A percentile compares a stretch with the other conserved stretches of the same genome.
These are phyloP conservation scores for Paramecium caudatum DNA, from an alignment of 73 alveolate species.

Conservation along the genomic window DNA sequence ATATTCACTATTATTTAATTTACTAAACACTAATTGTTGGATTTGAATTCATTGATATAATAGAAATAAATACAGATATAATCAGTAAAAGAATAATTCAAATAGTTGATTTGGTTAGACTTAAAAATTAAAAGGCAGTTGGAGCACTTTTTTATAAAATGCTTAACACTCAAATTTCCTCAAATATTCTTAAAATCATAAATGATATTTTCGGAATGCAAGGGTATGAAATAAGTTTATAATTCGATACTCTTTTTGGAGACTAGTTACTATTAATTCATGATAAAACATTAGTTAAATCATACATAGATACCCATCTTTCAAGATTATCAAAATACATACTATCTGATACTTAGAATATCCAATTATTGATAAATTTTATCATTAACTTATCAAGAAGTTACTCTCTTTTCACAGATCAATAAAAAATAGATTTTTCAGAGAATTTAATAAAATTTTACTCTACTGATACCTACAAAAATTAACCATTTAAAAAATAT, in stretches of 20 bases:
- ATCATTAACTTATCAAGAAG: not conserved
- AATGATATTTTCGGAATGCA: not conserved
- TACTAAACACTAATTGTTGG: not conserved
- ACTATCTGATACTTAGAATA: not conserved
- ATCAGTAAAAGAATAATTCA: not conserved
- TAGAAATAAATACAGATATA: not conserved
- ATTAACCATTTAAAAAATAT: not conserved
- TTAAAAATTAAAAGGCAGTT: not conserved
- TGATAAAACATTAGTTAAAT: not conserved
- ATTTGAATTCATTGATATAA: not conserved
- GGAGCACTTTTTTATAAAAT: not conserved
- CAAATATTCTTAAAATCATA: not conserved
- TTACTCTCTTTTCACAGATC: not conserved
- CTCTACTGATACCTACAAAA: not conserved
- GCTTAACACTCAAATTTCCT: not conserved
- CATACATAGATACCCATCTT: not conserved
- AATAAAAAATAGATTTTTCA: not conserved
- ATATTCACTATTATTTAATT: conserved; percentile 1
- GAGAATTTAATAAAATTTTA: not conserved
- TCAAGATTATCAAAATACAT: not conserved
- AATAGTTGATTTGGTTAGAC: not conserved
- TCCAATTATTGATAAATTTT: not conserved
- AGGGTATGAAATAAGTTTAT: not conserved
- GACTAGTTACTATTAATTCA: not conserved
- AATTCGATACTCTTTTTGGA: not conserved